Evolutionary conservation across 768 basidiomycete genomes (phyloP), one percentile per base, ranked within the genome.

Genomic region (Paxillus rubicundulus): DNA sequence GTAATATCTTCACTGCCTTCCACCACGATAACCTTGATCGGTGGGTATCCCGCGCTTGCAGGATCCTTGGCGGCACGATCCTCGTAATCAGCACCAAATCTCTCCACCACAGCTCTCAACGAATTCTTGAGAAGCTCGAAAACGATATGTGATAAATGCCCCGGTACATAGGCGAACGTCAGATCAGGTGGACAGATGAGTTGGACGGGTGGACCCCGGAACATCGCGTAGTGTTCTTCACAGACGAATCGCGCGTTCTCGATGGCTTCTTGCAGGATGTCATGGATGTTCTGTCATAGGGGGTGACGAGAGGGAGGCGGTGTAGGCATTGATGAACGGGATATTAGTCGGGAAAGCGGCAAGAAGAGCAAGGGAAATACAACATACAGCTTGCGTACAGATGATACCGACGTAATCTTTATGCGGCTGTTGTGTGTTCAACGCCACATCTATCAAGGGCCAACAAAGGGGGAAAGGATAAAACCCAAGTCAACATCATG

Each of bases 41-140:
- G 64, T 46, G 62, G 62, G 51, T 64, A 67, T 49, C 55, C 33
- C 33, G 33, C 33, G 33, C 33, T 33, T 13, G 33, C 28, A 27
- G 64, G 37, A 51, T 46, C 60, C 42, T 51, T 45, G 21, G 32
- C 3, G 33, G 45, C 28, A 7, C 46, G 59, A 50, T 85, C 82
- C 65, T 92, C 92, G 53, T 82, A 77, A 47, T 92, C 87, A 2
- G 83, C 82, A 0, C 96, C 96, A 68, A 83, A 89, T 2, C 89
- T 82, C 70, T 98, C 97, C 16, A 99, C 96, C 49, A 96, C 90
- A 1, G 97, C 97, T 38, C 97, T 87, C 9, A 99, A 78, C 16
- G 95, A 98, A 77, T 99, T 99, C 70, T 99, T 99, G 52, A 98
- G 79, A 10, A 99, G 81, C 65, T 99, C 97, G 70, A 99, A 99